phyloP scores from a whole-genome alignment of 768 basidiomycete species.

The Suillus plorans region DNA sequence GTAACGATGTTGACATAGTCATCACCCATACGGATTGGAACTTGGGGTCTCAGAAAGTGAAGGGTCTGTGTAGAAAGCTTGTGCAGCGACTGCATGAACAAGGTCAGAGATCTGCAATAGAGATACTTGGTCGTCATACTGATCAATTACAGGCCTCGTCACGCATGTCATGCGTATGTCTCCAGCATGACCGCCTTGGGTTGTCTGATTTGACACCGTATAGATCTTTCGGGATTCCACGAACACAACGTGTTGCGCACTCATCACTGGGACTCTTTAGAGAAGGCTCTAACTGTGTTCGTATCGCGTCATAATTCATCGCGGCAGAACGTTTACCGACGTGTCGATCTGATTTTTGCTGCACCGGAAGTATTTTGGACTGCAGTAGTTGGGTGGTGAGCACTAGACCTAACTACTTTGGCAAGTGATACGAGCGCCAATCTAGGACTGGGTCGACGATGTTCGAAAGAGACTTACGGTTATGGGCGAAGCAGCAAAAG shows the following conservation, averaged over 20 bases:
- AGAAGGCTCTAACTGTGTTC: constrained; percentile 84
- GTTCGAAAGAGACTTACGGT: constrained; percentile 83
- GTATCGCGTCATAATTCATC: constrained; percentile 46
- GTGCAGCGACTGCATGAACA: constrained; percentile 54
- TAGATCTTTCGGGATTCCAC: constrained; percentile 65
- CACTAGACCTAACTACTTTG: neutral
- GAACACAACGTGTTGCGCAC: constrained; percentile 51
- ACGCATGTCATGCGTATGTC: constrained; percentile 82
- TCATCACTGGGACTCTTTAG: constrained; percentile 76
- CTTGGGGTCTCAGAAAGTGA: constrained; percentile 47
- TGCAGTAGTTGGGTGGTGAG: constrained; percentile 85
- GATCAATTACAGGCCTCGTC: constrained; percentile 51
- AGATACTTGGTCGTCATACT: neutral
- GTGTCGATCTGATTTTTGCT: constrained; percentile 85
- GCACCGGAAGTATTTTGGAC: constrained; percentile 81
- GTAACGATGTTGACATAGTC: constrained; percentile 89
- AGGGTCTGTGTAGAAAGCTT: constrained; percentile 61
- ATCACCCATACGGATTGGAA: constrained; percentile 66
- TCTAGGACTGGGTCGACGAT: constrained; percentile 83
- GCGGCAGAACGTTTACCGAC: constrained; percentile 49
- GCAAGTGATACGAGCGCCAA: neutral
- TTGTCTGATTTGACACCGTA: neutral
- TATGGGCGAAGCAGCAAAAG: constrained; percentile 67
- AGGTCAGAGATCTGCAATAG: constrained; percentile 40
- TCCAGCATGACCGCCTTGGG: neutral